Percentiles rank a stretch among this genome's conserved stretches.
Evolutionary conservation across 1,284 basidiomycete species (phyloP).

Genomic region (Ganoderma lingzhi): DNA sequence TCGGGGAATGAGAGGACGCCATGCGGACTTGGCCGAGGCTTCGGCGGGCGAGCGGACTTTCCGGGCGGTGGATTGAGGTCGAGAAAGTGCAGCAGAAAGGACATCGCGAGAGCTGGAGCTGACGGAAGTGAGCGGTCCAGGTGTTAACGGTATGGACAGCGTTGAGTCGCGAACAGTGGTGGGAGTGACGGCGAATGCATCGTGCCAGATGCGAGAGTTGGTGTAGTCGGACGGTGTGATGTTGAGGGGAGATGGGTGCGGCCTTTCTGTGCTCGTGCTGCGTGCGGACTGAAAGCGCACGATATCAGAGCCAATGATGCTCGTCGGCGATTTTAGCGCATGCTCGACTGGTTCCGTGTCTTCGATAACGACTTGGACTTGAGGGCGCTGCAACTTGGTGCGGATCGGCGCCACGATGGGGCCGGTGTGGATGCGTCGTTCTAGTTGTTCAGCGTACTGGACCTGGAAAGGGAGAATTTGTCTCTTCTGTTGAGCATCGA

Average conservation of each 20-base stretch:
- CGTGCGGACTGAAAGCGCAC: conserved; percentile 30
- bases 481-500: conserved; percentile 22
- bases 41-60: conserved; percentile 30
- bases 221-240: conserved; percentile 26
- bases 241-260: conserved; percentile 27
- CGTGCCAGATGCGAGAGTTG: conserved; percentile 12
- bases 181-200: conserved; percentile 11
- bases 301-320: conserved; percentile 44
- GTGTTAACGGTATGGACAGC: conserved; percentile 17
- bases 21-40: conserved; percentile 18
- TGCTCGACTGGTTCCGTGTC: conserved; percentile 19
- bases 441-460: conserved; percentile 30
- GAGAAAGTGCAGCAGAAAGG: conserved; percentile 15
- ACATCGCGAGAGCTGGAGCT: conserved; percentile 15
- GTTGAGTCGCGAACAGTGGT: conserved; percentile 27
- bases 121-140: conserved; percentile 13
- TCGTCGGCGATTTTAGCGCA: conserved; percentile 25
- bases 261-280: conserved; percentile 25
- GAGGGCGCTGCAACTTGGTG: conserved; percentile 27
- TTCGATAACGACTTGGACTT: conserved; percentile 33
- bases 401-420: conserved; percentile 29
- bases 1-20: conserved; percentile 24
- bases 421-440: conserved; percentile 28
- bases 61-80: conserved; percentile 19
- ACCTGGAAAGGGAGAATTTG: conserved; percentile 37